Percentiles rank a stretch among this genome's conserved stretches.
These are phyloP conservation scores for Colletotrichum sp. DNA, from an alignment of 2,329 filamentous ascomycete genomes.

Conservation along the genomic window DNA sequence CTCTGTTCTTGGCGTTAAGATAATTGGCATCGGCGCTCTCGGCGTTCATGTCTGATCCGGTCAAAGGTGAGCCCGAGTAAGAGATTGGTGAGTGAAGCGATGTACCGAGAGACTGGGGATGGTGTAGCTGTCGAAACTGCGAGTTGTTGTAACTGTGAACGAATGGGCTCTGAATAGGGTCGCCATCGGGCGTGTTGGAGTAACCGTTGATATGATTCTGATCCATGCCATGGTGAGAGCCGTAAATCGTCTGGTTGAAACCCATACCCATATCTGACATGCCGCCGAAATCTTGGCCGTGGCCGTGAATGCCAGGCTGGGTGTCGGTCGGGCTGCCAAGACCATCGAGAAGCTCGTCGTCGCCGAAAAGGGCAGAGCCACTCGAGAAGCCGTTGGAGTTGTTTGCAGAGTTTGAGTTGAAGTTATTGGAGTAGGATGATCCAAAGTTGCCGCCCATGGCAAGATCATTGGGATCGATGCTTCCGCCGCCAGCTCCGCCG, in stretches of 20 bases:
- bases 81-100: constrained; percentile 59
- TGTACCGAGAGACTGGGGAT: constrained; percentile 59
- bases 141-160: constrained; percentile 78
- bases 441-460: constrained; percentile 69
- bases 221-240: constrained; percentile 65
- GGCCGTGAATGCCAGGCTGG: constrained; percentile 56
- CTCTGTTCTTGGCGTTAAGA: constrained; percentile 61
- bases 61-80: constrained; percentile 55
- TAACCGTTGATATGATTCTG: constrained; percentile 78
- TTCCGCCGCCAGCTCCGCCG: constrained; percentile 50
- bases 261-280: constrained; percentile 63
- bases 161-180: constrained; percentile 91
- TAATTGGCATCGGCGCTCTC: constrained; percentile 59
- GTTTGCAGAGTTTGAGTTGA: constrained; percentile 62
- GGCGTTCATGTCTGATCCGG: constrained; percentile 53
- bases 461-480: constrained; percentile 86
- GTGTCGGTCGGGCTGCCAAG: constrained; percentile 62
- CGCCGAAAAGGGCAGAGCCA: constrained; percentile 79
- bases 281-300: constrained; percentile 59
- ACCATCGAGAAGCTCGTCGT: constrained; percentile 86
- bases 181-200: constrained; percentile 90
- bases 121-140: constrained; percentile 75
- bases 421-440: constrained; percentile 59
- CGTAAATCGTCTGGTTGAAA: constrained; percentile 59
- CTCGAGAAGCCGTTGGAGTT: constrained; percentile 76